Conservation (phyloP, 805 yeast species). For the Ogataea allantospora region DNA sequence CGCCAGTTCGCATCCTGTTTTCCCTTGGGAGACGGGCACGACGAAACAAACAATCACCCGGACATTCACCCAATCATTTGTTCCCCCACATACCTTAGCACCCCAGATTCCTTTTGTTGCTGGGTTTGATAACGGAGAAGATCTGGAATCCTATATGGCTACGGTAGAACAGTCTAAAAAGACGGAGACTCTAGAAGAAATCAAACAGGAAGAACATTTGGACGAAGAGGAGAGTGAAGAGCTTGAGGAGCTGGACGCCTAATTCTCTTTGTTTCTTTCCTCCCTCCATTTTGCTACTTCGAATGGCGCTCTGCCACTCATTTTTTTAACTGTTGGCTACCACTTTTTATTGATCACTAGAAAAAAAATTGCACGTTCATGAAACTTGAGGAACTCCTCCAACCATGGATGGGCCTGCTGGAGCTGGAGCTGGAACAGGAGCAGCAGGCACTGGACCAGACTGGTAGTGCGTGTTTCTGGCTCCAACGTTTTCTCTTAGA, state of each 20-base stretch:
- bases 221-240: conserved; percentile 13
- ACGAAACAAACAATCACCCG: conserved; percentile 16
- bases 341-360: conserved; percentile 7
- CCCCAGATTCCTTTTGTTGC: conserved; percentile 13
- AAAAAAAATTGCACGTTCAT: conserved; percentile 7
- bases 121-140: conserved; percentile 16
- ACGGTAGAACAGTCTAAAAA: conserved; percentile 1
- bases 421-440: conserved; percentile 4
- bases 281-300: too few relatives aligned
- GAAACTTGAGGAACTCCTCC: conserved; percentile 14
- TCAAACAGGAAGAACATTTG: conserved; percentile 14
- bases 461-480: conserved; percentile 35
- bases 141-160: conserved; percentile 13
- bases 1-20: conserved; percentile 31
- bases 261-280: too few relatives aligned
- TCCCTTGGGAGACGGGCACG: conserved; percentile 36
- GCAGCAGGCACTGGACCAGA: conserved; percentile 2
- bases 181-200: conserved; percentile 4
- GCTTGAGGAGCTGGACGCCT: conserved; percentile 4
- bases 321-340: conserved; percentile 1
- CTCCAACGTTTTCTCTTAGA: conserved; percentile 82
- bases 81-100: neutral
- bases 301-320: too few relatives aligned
- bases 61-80: conserved; percentile 17
- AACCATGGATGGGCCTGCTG: conserved; percentile 7